Evolutionary conservation across 352 stramenopile genomes (phyloP).

Genomic region (Phytophthora sp.): DNA sequence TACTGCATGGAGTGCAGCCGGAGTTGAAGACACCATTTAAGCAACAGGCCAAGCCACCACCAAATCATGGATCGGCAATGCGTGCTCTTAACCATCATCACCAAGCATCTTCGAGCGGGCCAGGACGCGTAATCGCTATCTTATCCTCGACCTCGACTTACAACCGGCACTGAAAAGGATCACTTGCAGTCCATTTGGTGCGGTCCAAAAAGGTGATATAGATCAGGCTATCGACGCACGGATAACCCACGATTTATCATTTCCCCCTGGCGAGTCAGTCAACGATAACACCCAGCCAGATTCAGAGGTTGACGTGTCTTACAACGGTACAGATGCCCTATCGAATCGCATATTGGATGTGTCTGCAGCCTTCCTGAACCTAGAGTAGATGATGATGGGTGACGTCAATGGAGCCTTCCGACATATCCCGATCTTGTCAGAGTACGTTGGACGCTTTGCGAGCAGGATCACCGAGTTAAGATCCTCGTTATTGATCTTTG

Average conservation of each 20-base stretch:
- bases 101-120: conserved; percentile 19
- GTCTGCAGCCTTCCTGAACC: neutral
- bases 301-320: neutral
- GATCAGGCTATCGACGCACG: conserved; percentile 1
- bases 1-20: neutral
- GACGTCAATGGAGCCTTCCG: conserved; percentile 12
- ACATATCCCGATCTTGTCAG: neutral
- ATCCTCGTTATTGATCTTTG: conserved; percentile 11
- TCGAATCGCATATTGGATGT: conserved; percentile 8
- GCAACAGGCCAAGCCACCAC: neutral
- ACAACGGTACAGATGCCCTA: conserved; percentile 2
- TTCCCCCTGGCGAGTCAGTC: neutral
- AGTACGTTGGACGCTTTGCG: conserved; percentile 1
- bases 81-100: conserved; percentile 11
- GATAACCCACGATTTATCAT: conserved; percentile 17
- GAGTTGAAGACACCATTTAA: neutral
- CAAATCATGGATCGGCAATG: conserved; percentile 15
- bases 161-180: neutral
- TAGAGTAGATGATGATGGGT: conserved; percentile 8
- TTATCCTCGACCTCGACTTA: conserved; percentile 21
- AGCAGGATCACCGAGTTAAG: conserved; percentile 1
- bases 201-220: conserved; percentile 8
- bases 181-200: conserved; percentile 20
- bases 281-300: conserved; percentile 12
- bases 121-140: conserved; percentile 18